Conservation (phyloP, 805 yeast genomes). For the Millerago galiae region DNA sequence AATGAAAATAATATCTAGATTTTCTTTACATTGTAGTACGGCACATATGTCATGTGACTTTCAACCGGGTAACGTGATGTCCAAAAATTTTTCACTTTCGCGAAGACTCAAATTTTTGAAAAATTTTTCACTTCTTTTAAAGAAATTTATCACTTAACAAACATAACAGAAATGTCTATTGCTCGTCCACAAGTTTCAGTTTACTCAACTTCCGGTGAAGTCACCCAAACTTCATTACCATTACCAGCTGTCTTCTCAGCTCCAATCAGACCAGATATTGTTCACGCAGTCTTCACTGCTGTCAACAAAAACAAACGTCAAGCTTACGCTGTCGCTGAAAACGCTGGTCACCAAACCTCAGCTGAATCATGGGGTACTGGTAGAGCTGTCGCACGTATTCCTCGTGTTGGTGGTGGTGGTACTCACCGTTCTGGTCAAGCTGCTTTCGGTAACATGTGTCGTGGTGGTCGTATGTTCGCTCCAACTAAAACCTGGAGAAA, state of each 20-base stretch:
- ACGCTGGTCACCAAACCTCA: constrained; percentile 99
- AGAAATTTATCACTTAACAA: constrained; percentile 10
- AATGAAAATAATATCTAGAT: too few species aligned
- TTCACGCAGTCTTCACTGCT: constrained; percentile 97
- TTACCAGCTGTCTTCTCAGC: constrained; percentile 99
- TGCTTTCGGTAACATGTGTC: constrained; percentile 99
- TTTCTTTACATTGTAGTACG: background rate
- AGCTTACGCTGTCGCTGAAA: constrained; percentile 98
- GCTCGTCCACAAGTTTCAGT: constrained; percentile 97
- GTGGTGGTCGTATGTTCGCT: constrained; percentile 99
- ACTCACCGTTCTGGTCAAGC: constrained; percentile 99
- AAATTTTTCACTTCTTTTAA: constrained; percentile 8
- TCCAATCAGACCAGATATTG: constrained; percentile 99
- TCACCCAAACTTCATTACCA: constrained; percentile 76
- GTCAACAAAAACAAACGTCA: constrained; percentile 99
- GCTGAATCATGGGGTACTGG: constrained; percentile 99
- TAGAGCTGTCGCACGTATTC: constrained; percentile 99
- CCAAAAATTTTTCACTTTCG: background rate
- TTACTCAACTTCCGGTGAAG: constrained; percentile 80
- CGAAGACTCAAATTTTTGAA: background rate
- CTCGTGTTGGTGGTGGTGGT: constrained; percentile 99
- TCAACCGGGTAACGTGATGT: background rate
- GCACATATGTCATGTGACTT: background rate
- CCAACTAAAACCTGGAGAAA: constrained; percentile 99
- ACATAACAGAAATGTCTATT: constrained; percentile 37